A percentile compares a stretch with the other conserved stretches of the same genome.
phyloP scores from a whole-genome alignment of 1,139 yeast genomes.

The Hyphopichia khmerensis region DNA sequence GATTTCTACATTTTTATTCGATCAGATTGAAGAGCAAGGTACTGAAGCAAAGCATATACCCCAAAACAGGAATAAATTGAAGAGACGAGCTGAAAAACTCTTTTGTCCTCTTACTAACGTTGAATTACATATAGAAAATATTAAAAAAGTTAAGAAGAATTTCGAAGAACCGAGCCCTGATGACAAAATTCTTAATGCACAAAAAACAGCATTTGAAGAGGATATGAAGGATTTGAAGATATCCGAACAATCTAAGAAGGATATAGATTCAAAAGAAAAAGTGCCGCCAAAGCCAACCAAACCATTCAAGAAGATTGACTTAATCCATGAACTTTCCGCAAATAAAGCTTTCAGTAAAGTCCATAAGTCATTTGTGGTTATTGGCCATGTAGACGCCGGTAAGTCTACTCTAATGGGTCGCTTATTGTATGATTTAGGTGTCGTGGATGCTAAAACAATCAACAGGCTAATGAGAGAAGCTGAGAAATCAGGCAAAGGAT shows the following conservation, averaged over 20 bases:
- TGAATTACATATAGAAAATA: constrained; percentile 45
- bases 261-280: constrained; percentile 19
- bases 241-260: constrained; percentile 13
- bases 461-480: constrained; percentile 80
- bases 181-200: constrained; percentile 66
- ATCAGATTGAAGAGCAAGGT: background rate
- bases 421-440: constrained; percentile 74
- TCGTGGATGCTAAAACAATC: constrained; percentile 74
- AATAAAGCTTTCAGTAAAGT: constrained; percentile 50
- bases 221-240: constrained; percentile 32
- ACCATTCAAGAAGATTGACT: constrained; percentile 40
- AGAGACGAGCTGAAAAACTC: constrained; percentile 18
- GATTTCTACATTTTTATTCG: constrained; percentile 19
- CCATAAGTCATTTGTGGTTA: constrained; percentile 74
- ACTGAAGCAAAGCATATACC: constrained; percentile 5
- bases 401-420: constrained; percentile 95
- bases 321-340: constrained; percentile 36
- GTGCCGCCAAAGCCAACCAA: constrained; percentile 29
- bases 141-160: constrained; percentile 49
- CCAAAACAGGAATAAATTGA: constrained; percentile 22
- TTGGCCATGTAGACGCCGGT: constrained; percentile 98
- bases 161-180: constrained; percentile 82
- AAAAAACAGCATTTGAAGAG: constrained; percentile 49
- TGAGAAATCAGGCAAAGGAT: constrained; percentile 79
- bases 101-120: constrained; percentile 42